A percentile compares a stretch with the other conserved stretches of the same genome.
These are phyloP conservation scores for Zoysia pacifica DNA, from an alignment of 176 grass and related monocot genomes.

Conservation along the genomic window DNA sequence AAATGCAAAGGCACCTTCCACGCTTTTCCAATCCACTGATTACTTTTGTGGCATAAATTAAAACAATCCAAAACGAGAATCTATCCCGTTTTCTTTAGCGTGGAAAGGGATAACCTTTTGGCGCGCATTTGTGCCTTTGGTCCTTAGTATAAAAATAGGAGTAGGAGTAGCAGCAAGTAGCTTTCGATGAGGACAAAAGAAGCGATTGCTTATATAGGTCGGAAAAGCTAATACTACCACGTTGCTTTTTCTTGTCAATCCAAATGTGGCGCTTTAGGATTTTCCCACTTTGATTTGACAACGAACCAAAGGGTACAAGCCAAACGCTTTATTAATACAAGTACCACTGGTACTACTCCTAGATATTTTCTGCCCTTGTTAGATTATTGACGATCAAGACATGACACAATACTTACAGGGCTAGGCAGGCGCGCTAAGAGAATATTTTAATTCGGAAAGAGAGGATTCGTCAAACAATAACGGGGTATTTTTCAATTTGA, in stretches of 20 bases:
- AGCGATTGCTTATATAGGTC: conserved; percentile 28
- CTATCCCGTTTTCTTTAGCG: conserved; percentile 24
- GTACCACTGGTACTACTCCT: neutral
- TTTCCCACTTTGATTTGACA: conserved; percentile 9
- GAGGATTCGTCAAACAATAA: no score
- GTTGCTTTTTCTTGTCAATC: conserved; percentile 23
- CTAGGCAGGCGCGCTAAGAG: no score
- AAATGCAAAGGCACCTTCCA: conserved; percentile 36
- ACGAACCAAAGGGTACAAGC: neutral
- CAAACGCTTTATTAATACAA: neutral
- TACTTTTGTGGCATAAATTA: conserved; percentile 2
- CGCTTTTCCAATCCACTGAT: conserved; percentile 22
- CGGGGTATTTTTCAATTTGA: neutral
- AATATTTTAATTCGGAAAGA: neutral
- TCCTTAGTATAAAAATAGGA: neutral
- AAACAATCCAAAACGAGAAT: conserved; percentile 39
- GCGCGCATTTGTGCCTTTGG: conserved; percentile 26
- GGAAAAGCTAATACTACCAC: conserved; percentile 36
- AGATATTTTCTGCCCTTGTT: neutral
- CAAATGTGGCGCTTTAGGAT: conserved; percentile 30
- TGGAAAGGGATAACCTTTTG: conserved; percentile 41
- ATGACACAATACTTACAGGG: neutral
- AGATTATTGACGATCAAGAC: conserved; percentile 7
- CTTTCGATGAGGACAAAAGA: conserved; percentile 38
- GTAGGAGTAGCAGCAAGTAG: neutral